phyloP scores from a whole-genome alignment of 306 rosid genomes.

The Oxytropis ochrocephala region DNA sequence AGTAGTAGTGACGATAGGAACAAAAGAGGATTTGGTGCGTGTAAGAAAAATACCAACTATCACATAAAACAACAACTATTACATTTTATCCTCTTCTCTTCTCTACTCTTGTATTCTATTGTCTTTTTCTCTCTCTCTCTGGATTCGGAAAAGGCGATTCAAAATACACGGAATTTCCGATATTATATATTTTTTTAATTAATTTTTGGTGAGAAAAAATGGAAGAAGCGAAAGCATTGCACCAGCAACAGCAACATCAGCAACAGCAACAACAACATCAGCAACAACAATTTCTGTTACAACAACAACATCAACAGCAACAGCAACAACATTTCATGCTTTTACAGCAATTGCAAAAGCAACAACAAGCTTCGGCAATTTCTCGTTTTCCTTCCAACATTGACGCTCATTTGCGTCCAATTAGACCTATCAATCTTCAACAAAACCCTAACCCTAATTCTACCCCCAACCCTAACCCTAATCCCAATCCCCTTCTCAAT shows the following conservation, averaged over 20 bases:
- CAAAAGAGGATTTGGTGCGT: neutral
- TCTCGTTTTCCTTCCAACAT: slow-evolving; percentile 92
- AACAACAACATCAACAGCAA: slow-evolving; percentile 27
- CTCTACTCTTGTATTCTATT: neutral
- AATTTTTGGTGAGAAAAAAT: slow-evolving; percentile 15
- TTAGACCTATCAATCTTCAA: slow-evolving; percentile 56
- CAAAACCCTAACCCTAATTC: slow-evolving; percentile 48
- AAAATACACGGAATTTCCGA: neutral
- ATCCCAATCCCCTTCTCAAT: slow-evolving; percentile 26
- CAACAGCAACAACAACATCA: slow-evolving; percentile 28
- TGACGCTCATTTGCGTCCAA: slow-evolving; percentile 87
- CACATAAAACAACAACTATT: too few relatives aligned
- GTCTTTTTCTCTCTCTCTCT: neutral
- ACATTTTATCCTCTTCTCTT: neutral
- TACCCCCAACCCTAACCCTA: slow-evolving; percentile 40
- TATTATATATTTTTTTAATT: neutral
- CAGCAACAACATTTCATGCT: slow-evolving; percentile 53
- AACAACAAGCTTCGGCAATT: slow-evolving; percentile 60
- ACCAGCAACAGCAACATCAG: slow-evolving; percentile 33
- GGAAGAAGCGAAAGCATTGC: slow-evolving; percentile 83
- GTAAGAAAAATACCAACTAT: neutral
- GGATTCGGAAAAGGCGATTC: neutral
- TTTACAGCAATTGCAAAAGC: slow-evolving; percentile 58
- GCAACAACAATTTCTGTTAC: slow-evolving; percentile 26
- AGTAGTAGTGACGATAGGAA: neutral